These are phyloP conservation scores for Fusarium burgessii DNA, from an alignment of 2,329 filamentous ascomycete genomes.

Conservation along the genomic window DNA sequence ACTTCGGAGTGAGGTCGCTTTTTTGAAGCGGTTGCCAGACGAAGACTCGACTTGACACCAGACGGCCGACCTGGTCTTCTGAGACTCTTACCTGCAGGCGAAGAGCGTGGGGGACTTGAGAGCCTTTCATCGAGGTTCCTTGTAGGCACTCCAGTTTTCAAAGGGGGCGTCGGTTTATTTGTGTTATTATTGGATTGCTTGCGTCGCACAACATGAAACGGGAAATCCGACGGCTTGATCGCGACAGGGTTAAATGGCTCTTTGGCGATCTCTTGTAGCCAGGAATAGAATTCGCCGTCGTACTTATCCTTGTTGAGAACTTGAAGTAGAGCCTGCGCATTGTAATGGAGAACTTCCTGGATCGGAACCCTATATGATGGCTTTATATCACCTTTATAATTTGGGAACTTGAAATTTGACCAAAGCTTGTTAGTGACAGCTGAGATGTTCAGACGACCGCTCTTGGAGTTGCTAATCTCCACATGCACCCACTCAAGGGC, in stretches of 20 bases:
- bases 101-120: constrained; percentile 38
- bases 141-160: constrained; percentile 4
- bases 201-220: constrained; percentile 42
- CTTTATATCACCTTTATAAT: constrained; percentile 41
- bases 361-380: constrained; percentile 57
- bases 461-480: constrained; percentile 32
- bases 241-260: constrained; percentile 47
- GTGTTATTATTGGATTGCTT: constrained; percentile 39
- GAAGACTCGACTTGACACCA: constrained; percentile 60
- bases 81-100: constrained; percentile 50
- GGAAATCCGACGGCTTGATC: constrained; percentile 48
- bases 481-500: constrained; percentile 43
- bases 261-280: constrained; percentile 49
- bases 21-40: constrained; percentile 56
- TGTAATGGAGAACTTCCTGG: constrained; percentile 59
- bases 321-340: constrained; percentile 55
- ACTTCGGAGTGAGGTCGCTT: constrained; percentile 58
- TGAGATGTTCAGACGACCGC: constrained; percentile 37
- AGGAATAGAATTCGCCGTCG: constrained; percentile 49
- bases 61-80: constrained; percentile 54
- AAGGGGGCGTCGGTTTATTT: not conserved
- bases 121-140: constrained; percentile 22
- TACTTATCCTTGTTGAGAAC: constrained; percentile 52
- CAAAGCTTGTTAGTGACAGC: constrained; percentile 49
- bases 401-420: constrained; percentile 50